A percentile compares a stretch with the other conserved stretches of the same genome.
Evolutionary conservation across 371 early-diverging fungal genomes (phyloP).

Genomic region (Batrachochytrium dendrobatidis): DNA sequence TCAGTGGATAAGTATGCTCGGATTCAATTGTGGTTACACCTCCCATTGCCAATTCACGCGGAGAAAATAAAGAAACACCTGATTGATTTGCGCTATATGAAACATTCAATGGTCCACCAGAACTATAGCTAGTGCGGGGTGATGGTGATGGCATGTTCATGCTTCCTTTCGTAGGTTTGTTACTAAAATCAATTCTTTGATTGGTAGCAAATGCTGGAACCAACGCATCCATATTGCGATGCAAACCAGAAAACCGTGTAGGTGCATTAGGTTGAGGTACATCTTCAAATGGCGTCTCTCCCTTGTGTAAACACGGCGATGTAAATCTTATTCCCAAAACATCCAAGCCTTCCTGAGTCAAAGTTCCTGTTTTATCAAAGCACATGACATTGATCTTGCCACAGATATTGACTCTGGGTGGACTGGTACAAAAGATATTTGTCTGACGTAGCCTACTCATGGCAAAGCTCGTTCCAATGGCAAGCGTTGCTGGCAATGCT

Average conservation of each 20-base stretch:
- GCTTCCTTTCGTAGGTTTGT: neutral
- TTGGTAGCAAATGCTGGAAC: neutral
- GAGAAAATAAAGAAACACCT: neutral
- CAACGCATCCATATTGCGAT: constrained; percentile 15
- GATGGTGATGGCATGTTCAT: too few relatives aligned
- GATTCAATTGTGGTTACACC: constrained; percentile 19
- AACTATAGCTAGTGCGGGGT: neutral
- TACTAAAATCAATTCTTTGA: neutral
- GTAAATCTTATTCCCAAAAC: constrained; percentile 77
- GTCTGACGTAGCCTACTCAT: constrained; percentile 70
- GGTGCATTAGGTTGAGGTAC: constrained; percentile 4
- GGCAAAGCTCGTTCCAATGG: constrained; percentile 94
- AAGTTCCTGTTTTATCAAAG: constrained; percentile 99
- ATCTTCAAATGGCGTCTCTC: neutral
- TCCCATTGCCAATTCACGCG: neutral
- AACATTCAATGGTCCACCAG: neutral
- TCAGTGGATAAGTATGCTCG: constrained; percentile 37
- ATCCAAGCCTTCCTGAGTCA: constrained; percentile 98
- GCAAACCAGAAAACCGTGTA: constrained; percentile 21
- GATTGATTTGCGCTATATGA: neutral
- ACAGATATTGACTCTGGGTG: constrained; percentile 90
- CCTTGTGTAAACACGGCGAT: constrained; percentile 14
- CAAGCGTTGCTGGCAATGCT: constrained; percentile 94
- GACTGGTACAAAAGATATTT: constrained; percentile 92
- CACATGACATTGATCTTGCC: constrained; percentile 94